These are phyloP conservation scores for Ophiostoma fasciatum DNA, from an alignment of 2,329 filamentous ascomycete species.

Conservation along the genomic window DNA sequence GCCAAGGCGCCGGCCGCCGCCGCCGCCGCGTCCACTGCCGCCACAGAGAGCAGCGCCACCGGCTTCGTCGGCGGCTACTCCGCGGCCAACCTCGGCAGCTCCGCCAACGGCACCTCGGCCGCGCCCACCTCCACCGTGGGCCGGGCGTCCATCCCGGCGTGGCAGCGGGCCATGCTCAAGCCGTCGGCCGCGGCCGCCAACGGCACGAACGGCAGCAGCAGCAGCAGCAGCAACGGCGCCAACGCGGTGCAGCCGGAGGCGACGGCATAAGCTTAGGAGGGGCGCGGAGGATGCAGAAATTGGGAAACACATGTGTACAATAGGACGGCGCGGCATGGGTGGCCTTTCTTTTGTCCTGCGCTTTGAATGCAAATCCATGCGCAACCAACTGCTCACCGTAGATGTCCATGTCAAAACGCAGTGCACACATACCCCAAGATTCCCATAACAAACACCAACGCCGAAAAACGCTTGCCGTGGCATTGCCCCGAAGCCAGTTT, in stretches of 20 bases:
- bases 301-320: too few relatives aligned
- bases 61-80: slow-evolving; percentile 5
- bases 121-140: slow-evolving; percentile 19
- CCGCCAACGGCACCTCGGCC: slow-evolving; percentile 8
- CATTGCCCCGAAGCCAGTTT: too few relatives aligned
- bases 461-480: too few relatives aligned
- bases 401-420: too few relatives aligned
- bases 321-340: too few relatives aligned
- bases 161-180: slow-evolving; percentile 60
- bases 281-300: too few relatives aligned
- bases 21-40: slow-evolving; percentile 14
- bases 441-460: too few relatives aligned
- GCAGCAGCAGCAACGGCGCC: too few relatives aligned
- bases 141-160: slow-evolving; percentile 61
- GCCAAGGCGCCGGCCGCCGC: slow-evolving; percentile 5
- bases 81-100: slow-evolving; percentile 9
- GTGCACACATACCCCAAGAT: too few relatives aligned
- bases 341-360: too few relatives aligned
- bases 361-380: too few relatives aligned
- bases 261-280: slow-evolving; percentile 4
- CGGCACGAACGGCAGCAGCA: background rate
- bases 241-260: slow-evolving; percentile 4
- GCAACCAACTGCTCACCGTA: too few relatives aligned
- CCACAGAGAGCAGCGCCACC: slow-evolving; percentile 1
- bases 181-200: slow-evolving; percentile 32